Percentiles rank a stretch among this genome's conserved stretches.
Conservation (phyloP, 2,329 filamentous ascomycete species). For the Penicillium polonicum region DNA sequence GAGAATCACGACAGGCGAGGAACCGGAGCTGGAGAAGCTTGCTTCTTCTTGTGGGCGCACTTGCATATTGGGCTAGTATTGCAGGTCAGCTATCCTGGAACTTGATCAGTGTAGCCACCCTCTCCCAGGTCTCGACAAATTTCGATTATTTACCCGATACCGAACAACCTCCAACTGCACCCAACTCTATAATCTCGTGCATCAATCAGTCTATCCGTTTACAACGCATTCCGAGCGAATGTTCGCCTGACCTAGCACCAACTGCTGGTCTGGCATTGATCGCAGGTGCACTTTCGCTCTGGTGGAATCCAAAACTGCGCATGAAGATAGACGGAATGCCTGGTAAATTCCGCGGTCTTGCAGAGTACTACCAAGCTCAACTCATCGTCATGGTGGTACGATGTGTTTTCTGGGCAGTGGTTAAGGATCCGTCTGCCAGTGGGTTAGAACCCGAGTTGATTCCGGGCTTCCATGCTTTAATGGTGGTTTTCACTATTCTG, state of each 20-base stretch:
- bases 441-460: slow-evolving; percentile 31
- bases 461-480: slow-evolving; percentile 41
- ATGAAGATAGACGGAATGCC: slow-evolving; percentile 44
- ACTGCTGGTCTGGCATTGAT: slow-evolving; percentile 42
- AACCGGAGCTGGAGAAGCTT: slow-evolving; percentile 46
- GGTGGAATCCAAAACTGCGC: slow-evolving; percentile 52
- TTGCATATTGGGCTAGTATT: slow-evolving; percentile 45
- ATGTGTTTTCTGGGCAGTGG: slow-evolving; percentile 45
- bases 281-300: slow-evolving; percentile 45
- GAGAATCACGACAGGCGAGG: slow-evolving; percentile 32
- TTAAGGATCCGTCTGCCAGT: slow-evolving; percentile 41
- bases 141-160: background rate
- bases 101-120: slow-evolving; percentile 34
- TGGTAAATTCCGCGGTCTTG: slow-evolving; percentile 43
- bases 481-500: slow-evolving; percentile 42
- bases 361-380: slow-evolving; percentile 49
- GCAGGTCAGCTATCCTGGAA: slow-evolving; percentile 46
- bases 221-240: slow-evolving; percentile 27
- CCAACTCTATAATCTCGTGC: slow-evolving; percentile 24
- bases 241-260: slow-evolving; percentile 32
- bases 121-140: slow-evolving; percentile 11
- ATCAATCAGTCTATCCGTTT: slow-evolving; percentile 18
- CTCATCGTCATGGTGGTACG: slow-evolving; percentile 46
- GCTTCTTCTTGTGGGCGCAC: slow-evolving; percentile 43
- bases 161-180: slow-evolving; percentile 13